Evolutionary conservation across 768 basidiomycete genomes (phyloP).

Genomic region (Infundibulicybe gibba): DNA sequence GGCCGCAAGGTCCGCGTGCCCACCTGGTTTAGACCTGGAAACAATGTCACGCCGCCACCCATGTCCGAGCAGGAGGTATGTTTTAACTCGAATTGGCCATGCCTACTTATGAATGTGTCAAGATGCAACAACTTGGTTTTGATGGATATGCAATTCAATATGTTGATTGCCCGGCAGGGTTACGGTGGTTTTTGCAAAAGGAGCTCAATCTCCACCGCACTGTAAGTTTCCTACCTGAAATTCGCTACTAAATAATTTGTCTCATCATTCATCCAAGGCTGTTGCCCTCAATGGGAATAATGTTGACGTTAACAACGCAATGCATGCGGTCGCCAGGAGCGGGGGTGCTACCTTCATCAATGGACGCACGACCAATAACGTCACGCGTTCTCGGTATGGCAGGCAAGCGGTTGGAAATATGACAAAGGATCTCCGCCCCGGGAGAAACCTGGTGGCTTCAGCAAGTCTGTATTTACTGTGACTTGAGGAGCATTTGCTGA

Average conservation of each 20-base stretch:
- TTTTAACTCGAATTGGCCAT: constrained; percentile 1
- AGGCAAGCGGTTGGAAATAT: constrained; percentile 53
- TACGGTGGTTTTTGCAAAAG: constrained; percentile 66
- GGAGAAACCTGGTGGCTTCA: constrained; percentile 51
- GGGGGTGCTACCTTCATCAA: constrained; percentile 61
- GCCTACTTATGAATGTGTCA: neutral
- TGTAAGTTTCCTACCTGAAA: constrained; percentile 40
- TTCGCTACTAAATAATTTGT: constrained; percentile 1
- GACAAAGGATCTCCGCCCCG: constrained; percentile 52
- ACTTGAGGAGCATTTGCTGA: neutral
- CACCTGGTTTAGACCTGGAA: constrained; percentile 56
- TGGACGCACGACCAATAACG: constrained; percentile 53
- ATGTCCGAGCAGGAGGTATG: constrained; percentile 58
- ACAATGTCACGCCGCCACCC: constrained; percentile 33
- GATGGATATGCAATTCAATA: constrained; percentile 84
- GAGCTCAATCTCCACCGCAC: constrained; percentile 69
- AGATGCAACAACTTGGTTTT: constrained; percentile 66
- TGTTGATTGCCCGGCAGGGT: constrained; percentile 69
- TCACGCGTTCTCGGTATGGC: constrained; percentile 73
- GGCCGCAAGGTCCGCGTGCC: constrained; percentile 55
- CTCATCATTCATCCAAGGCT: constrained; percentile 36
- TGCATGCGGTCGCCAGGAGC: constrained; percentile 54
- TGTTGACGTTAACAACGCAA: constrained; percentile 53
- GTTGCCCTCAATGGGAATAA: constrained; percentile 48
- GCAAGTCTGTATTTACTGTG: constrained; percentile 38